Percentiles rank a stretch among this genome's conserved stretches.
Conservation (phyloP, 2,329 filamentous ascomycete species). For the Colletotrichum musae region DNA sequence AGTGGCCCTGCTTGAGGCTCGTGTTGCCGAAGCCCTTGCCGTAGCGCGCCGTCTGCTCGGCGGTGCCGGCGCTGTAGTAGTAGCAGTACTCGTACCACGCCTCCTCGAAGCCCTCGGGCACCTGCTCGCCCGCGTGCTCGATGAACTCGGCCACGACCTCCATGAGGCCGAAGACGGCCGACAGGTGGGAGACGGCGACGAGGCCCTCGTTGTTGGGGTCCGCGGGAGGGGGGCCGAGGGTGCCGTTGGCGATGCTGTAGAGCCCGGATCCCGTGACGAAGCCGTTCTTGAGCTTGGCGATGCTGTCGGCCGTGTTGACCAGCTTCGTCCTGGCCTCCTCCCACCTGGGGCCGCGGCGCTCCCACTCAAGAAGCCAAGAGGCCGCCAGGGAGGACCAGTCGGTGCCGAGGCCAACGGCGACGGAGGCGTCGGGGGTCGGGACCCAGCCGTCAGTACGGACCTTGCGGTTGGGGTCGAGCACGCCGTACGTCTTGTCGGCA, state of each 20-base stretch:
- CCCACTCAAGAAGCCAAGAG: conserved; percentile 73
- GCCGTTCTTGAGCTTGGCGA: conserved; percentile 69
- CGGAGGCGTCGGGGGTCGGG: conserved; percentile 56
- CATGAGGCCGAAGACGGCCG: conserved; percentile 70
- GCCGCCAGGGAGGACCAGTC: conserved; percentile 72
- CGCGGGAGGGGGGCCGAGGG: conserved; percentile 64
- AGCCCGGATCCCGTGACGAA: conserved; percentile 70
- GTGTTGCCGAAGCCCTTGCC: conserved; percentile 63
- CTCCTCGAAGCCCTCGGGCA: conserved; percentile 64
- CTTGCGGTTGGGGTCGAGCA: conserved; percentile 71
- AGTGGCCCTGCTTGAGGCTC: conserved; percentile 69
- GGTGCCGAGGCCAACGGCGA: conserved; percentile 69
- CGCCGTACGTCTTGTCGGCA: conserved; percentile 65
- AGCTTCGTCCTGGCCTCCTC: conserved; percentile 67
- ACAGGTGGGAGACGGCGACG: conserved; percentile 68
- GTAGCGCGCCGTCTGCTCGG: conserved; percentile 68
- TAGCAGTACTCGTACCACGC: conserved; percentile 74
- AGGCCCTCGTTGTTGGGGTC: conserved; percentile 67
- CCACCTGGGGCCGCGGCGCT: conserved; percentile 68
- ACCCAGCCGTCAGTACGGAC: conserved; percentile 67
- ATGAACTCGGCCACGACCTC: conserved; percentile 71
- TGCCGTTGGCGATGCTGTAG: conserved; percentile 65
- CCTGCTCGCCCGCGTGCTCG: conserved; percentile 61
- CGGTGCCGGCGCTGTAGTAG: conserved; percentile 65
- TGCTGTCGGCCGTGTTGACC: conserved; percentile 62